Evolutionary conservation across 768 basidiomycete genomes (phyloP).

Genomic region (Tylopilus subfusipes): DNA sequence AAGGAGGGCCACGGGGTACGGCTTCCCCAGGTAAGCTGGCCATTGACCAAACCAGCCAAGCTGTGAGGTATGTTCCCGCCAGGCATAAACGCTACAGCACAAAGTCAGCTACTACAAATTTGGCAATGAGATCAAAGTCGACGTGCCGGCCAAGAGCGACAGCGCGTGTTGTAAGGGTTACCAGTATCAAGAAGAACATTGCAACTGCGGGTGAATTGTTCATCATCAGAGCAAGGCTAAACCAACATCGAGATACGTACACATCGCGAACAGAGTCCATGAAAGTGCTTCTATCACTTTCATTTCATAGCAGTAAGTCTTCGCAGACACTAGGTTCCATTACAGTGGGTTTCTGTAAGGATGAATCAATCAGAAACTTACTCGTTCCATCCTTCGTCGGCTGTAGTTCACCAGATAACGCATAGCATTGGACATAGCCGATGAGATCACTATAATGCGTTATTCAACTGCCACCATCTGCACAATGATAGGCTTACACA

Average conservation of each 20-base stretch:
- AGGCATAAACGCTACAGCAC: slow-evolving; percentile 26
- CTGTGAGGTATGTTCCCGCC: slow-evolving; percentile 43
- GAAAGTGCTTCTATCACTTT: slow-evolving; percentile 76
- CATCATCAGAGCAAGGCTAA: not conserved
- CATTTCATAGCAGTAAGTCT: slow-evolving; percentile 72
- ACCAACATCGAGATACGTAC: slow-evolving; percentile 30
- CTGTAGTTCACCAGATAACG: slow-evolving; percentile 38
- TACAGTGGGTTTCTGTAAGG: slow-evolving; percentile 3
- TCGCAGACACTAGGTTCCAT: slow-evolving; percentile 46
- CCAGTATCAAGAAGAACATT: slow-evolving; percentile 52
- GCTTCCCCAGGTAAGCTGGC: slow-evolving; percentile 49
- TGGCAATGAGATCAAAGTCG: not conserved
- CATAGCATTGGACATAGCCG: slow-evolving; percentile 58
- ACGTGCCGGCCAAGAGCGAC: slow-evolving; percentile 31
- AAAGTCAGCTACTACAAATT: not conserved
- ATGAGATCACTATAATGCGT: slow-evolving; percentile 62
- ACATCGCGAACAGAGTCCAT: slow-evolving; percentile 63
- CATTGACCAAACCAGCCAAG: slow-evolving; percentile 76
- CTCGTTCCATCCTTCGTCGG: slow-evolving; percentile 54
- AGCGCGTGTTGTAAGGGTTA: slow-evolving; percentile 48
- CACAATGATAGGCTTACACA: slow-evolving; percentile 41
- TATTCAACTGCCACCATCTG: not conserved
- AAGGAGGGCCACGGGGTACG: slow-evolving; percentile 21
- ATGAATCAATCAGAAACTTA: slow-evolving; percentile 30
- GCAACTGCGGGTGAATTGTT: slow-evolving; percentile 31